A percentile compares a stretch with the other conserved stretches of the same genome.
Evolutionary conservation across 139 green algal genomes (phyloP).

Genomic region (Chlorella sp.): DNA sequence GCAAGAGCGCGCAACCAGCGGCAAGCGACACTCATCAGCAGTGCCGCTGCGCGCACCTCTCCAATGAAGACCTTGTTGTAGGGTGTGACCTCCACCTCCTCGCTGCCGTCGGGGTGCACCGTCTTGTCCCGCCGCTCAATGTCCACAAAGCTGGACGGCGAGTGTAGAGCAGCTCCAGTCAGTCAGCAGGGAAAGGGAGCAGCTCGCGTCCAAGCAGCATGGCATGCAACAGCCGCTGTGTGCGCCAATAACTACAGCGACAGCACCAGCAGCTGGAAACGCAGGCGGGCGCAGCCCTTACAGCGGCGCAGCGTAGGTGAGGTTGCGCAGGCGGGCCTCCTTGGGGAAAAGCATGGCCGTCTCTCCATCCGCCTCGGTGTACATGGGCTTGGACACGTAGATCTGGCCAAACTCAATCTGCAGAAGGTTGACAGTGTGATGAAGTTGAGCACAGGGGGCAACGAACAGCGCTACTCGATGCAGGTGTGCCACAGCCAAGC

Average conservation of each 20-base stretch:
- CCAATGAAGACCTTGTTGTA: conserved; percentile 92
- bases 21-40: no score
- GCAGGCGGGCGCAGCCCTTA: conserved; percentile 68
- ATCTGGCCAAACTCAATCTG: conserved; percentile 94
- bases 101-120: conserved; percentile 21
- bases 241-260: no score
- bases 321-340: conserved; percentile 94
- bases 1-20: no score
- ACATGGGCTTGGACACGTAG: conserved; percentile 92
- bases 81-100: conserved; percentile 62
- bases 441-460: no score
- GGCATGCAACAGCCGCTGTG: no score
- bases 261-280: no score
- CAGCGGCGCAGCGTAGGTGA: conserved; percentile 98
- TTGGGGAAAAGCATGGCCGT: conserved; percentile 92
- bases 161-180: no score
- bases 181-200: no score
- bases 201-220: no score
- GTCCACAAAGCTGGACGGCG: conserved; percentile 1
- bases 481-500: no score
- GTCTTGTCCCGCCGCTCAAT: conserved; percentile 23
- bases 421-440: neutral
- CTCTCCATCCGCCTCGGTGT: conserved; percentile 94
- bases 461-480: no score
- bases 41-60: conserved; percentile 56